Percentiles rank a stretch among this genome's conserved stretches.
These are phyloP conservation scores for Wickerhamomyces subpelliculosus DNA, from an alignment of 805 yeast genomes.

Conservation along the genomic window DNA sequence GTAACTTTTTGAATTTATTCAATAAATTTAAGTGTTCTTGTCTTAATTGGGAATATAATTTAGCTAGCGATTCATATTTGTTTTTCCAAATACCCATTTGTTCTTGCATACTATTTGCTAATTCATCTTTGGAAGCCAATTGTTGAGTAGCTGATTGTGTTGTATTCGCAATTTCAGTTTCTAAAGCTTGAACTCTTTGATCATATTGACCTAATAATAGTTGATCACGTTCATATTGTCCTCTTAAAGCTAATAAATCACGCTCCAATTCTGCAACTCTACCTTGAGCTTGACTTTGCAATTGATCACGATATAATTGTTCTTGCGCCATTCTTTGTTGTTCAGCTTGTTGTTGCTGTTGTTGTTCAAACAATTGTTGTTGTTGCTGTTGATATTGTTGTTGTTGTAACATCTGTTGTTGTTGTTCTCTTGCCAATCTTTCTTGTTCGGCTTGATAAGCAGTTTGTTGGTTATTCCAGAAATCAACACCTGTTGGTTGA, in stretches of 20 bases:
- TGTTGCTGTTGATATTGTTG: constrained; percentile 63
- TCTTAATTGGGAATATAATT: constrained; percentile 82
- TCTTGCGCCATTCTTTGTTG: constrained; percentile 68
- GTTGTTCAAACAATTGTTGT: constrained; percentile 63
- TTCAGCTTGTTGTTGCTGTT: constrained; percentile 61
- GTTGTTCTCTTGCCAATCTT: constrained; percentile 53
- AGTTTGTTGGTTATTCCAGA: constrained; percentile 41
- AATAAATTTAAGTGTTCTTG: constrained; percentile 83
- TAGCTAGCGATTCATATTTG: constrained; percentile 85
- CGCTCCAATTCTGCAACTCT: constrained; percentile 76
- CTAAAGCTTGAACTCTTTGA: constrained; percentile 73
- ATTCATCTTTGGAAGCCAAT: constrained; percentile 69
- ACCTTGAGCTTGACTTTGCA: constrained; percentile 69
- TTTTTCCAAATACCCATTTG: constrained; percentile 74
- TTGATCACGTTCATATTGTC: constrained; percentile 84
- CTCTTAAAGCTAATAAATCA: constrained; percentile 65
- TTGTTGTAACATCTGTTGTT: constrained; percentile 57
- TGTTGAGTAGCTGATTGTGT: constrained; percentile 66
- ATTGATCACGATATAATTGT: constrained; percentile 57
- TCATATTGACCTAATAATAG: constrained; percentile 81
- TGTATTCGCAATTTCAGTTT: constrained; percentile 57
- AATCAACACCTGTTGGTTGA: constrained; percentile 51
- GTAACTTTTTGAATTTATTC: constrained; percentile 70
- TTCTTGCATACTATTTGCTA: constrained; percentile 58
- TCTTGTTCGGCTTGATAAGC: constrained; percentile 54